Percentiles rank a stretch among this genome's conserved stretches.
Evolutionary conservation across 345 rosid species (phyloP).

Genomic region (Gynandropsis gynandra): DNA sequence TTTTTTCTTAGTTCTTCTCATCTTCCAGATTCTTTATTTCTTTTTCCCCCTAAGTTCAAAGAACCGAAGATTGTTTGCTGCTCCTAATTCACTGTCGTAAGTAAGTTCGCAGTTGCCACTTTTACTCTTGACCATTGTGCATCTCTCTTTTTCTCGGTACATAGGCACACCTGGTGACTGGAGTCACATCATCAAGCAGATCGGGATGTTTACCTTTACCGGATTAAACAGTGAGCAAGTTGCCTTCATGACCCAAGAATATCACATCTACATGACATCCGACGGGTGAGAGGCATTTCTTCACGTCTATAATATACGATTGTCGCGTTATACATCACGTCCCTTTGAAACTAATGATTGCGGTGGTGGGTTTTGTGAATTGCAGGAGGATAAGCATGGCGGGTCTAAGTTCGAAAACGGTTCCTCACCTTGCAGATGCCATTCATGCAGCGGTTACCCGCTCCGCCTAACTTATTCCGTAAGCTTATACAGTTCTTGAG

Average conservation of each 20-base stretch:
- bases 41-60: too few species aligned
- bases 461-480: conserved; percentile 16
- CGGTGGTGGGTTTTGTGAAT: conserved; percentile 9
- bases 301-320: neutral
- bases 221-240: conserved; percentile 70
- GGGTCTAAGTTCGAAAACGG: conserved; percentile 53
- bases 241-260: conserved; percentile 56
- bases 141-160: conserved; percentile 2
- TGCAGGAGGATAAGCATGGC: conserved; percentile 86
- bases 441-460: conserved; percentile 60
- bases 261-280: conserved; percentile 66
- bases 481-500: too few species aligned
- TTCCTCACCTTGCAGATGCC: conserved; percentile 62
- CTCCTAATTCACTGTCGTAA: too few species aligned
- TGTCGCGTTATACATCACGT: too few species aligned
- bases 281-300: conserved; percentile 43
- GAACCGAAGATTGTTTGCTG: too few species aligned
- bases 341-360: neutral
- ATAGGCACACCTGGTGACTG: conserved; percentile 82
- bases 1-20: neutral
- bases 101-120: neutral
- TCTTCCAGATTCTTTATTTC: neutral
- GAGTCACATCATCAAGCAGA: conserved; percentile 73
- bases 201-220: conserved; percentile 71
- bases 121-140: conserved; percentile 1